Evolutionary conservation across 805 yeast species (phyloP).

Genomic region (Myxozyma melibiosi): DNA sequence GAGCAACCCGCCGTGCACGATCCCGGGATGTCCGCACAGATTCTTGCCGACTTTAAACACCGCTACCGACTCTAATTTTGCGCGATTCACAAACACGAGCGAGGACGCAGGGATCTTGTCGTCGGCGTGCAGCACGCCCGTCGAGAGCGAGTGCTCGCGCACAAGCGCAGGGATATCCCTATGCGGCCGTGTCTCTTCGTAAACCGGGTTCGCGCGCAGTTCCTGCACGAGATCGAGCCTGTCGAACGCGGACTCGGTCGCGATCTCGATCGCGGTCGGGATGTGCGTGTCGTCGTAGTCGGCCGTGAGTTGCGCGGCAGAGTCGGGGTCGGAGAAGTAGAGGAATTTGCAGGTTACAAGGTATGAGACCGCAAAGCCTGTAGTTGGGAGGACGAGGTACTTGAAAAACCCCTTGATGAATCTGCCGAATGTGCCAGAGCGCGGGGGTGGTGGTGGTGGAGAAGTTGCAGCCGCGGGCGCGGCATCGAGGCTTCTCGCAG

Average conservation of each 20-base stretch:
- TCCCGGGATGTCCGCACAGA: conserved; percentile 67
- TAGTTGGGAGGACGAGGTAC: conserved; percentile 9
- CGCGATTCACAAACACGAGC: conserved; percentile 60
- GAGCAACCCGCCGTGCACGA: conserved; percentile 83
- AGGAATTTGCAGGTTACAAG: background rate
- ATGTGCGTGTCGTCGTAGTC: conserved; percentile 2
- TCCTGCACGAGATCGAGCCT: conserved; percentile 10
- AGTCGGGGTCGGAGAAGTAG: background rate
- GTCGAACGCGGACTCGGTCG: conserved; percentile 10
- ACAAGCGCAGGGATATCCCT: conserved; percentile 35
- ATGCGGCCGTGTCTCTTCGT: conserved; percentile 37
- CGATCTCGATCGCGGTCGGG: too few relatives aligned
- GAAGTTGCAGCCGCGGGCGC: background rate
- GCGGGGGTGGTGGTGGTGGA: background rate
- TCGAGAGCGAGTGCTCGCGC: conserved; percentile 42
- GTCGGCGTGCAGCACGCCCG: conserved; percentile 63
- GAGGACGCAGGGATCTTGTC: conserved; percentile 83
- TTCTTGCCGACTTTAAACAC: conserved; percentile 72
- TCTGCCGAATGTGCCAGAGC: background rate
- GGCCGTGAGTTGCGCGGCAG: background rate
- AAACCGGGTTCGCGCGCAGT: conserved; percentile 35
- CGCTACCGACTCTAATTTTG: conserved; percentile 52
- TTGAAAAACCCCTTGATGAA: background rate
- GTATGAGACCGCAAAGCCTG: conserved; percentile 1
- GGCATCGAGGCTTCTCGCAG: background rate